Evolutionary conservation across 176 grass and related monocot species (phyloP), one percentile per base, ranked within the genome.

Genomic region (Eragrostis curvula): DNA sequence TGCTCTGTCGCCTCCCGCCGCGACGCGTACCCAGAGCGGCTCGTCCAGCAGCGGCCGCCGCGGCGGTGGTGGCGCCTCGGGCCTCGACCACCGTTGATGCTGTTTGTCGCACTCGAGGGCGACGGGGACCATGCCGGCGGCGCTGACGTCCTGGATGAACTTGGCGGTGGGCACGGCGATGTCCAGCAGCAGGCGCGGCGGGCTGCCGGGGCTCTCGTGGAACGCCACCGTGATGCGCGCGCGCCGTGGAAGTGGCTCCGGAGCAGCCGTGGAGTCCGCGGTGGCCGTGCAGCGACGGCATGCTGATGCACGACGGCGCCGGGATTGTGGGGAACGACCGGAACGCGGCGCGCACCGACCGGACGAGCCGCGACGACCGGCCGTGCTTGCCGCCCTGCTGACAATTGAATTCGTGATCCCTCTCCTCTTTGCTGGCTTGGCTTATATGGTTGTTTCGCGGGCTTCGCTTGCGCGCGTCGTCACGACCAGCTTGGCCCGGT

Each of bases 81-180:
- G n/a, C 4, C 32, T 4, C 32, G 32, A 4, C 73, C 17, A 13
- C 10, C 55, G 82, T 32, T 87, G 73, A 68, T 70, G 74, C 85
- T 74, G 58, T 82, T 94, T 94, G 40, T 98, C 95, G 83, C 95
- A 95, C 91, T 98, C 95, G 58, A 98, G 95, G 39, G 90, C 88
- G 49, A 95, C 83, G 62, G 88, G 95, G 53, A 94, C 73, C 80
- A 91, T 87, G 30, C 88, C 86, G 11, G 88, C 81, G 18, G 86
- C 70, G 85, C 95, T 85, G 41, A 95, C 87, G 87, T 98, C 95
- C 68, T 93, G 92, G 83, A 97, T 91, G 88, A 97, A 97, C 68
- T 82, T 91, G 75, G 92, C 84, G 43, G 92, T 94, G 43, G 85
- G 83, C 73, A 85, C 80, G 57, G 28, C 73, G 45, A 97, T 85